A percentile compares a stretch with the other conserved stretches of the same genome.
These are phyloP conservation scores for Leccinum broughii DNA, from an alignment of 768 basidiomycete genomes.

Conservation along the genomic window DNA sequence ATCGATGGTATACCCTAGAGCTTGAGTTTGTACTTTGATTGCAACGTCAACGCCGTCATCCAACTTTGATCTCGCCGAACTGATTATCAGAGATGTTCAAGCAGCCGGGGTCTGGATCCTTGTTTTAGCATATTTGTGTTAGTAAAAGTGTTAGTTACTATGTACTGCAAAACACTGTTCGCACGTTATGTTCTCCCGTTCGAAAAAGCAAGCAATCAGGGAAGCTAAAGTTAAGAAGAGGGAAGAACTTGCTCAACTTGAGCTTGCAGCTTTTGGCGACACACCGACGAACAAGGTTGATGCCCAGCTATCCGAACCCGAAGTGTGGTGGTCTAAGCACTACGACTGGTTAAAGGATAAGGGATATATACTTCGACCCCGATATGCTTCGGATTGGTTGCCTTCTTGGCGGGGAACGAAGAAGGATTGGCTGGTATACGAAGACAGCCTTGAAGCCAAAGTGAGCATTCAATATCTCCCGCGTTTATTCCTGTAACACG, in stretches of 20 bases:
- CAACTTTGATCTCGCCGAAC: neutral
- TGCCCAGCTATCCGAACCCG: slow-evolving; percentile 6
- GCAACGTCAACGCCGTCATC: slow-evolving; percentile 3
- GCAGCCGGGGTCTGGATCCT: too few species aligned
- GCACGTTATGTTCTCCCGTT: too few species aligned
- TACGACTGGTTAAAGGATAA: slow-evolving; percentile 12
- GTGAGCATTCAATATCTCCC: too few species aligned
- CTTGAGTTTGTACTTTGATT: slow-evolving; percentile 5
- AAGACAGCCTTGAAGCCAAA: too few species aligned
- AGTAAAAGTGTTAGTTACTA: too few species aligned
- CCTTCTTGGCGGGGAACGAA: too few species aligned
- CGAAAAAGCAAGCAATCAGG: too few species aligned
- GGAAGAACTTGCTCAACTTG: neutral
- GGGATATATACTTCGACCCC: slow-evolving; percentile 15
- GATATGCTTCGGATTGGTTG: too few species aligned
- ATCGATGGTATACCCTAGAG: neutral
- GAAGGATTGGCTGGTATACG: neutral
- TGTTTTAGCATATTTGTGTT: too few species aligned
- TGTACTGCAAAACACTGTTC: too few species aligned
- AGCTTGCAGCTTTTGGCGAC: slow-evolving; percentile 4
- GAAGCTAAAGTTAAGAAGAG: too few species aligned
- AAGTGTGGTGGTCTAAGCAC: slow-evolving; percentile 17
- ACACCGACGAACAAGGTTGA: neutral
- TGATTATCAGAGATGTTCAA: neutral
- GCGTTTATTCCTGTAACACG: too few species aligned